phyloP scores from a whole-genome alignment of 2,329 filamentous ascomycete species.

The Pyrenophora tritici-repentis region DNA sequence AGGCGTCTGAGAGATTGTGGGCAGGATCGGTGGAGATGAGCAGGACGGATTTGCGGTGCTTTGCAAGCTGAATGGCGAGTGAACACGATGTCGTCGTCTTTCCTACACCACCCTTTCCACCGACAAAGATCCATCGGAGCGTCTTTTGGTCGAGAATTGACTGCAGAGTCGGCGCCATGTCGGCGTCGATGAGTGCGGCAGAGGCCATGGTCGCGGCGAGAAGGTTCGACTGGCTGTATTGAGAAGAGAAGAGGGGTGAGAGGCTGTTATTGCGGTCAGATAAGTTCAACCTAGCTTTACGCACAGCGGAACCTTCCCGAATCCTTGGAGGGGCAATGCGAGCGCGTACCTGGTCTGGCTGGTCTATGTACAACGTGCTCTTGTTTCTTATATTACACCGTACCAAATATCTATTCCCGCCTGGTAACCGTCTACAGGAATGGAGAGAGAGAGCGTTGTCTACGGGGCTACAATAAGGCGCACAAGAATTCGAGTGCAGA shows the following conservation, averaged over 20 bases:
- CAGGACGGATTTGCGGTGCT: constrained; percentile 90
- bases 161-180: constrained; percentile 91
- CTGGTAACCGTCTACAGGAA: not conserved
- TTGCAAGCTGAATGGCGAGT: constrained; percentile 95
- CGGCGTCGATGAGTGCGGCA: constrained; percentile 56
- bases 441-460: not conserved
- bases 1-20: constrained; percentile 96
- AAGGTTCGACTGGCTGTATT: too few relatives aligned
- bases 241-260: not conserved
- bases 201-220: constrained; percentile 41
- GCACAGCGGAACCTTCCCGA: constrained; percentile 20
- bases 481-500: constrained; percentile 4
- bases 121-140: constrained; percentile 98
- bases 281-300: not conserved
- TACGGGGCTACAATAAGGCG: not conserved
- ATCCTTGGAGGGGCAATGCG: constrained; percentile 12
- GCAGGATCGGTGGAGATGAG: constrained; percentile 98
- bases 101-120: constrained; percentile 96
- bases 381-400: not conserved
- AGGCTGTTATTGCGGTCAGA: not conserved
- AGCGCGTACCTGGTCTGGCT: not conserved
- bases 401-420: not conserved
- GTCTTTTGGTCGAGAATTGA: constrained; percentile 93
- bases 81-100: constrained; percentile 99
- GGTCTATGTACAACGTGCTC: not conserved